Conservation (phyloP, 495 filamentous ascomycete genomes). For the Physcia stellaris region DNA sequence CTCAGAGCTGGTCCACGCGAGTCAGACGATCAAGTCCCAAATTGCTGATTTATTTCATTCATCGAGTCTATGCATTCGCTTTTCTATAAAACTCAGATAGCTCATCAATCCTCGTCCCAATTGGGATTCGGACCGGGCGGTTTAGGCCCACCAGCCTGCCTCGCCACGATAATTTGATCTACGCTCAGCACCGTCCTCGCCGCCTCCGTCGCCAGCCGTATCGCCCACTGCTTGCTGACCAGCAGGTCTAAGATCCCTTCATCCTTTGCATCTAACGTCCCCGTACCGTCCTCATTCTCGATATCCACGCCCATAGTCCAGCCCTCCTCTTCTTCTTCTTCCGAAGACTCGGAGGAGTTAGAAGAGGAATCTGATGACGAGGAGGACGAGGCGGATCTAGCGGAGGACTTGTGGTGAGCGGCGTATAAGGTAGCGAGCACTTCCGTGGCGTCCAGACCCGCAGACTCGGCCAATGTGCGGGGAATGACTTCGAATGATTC, state of each 20-base stretch:
- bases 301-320: conserved; percentile 91
- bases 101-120: conserved; percentile 87
- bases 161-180: conserved; percentile 97
- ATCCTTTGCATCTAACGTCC: conserved; percentile 75
- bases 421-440: conserved; percentile 84
- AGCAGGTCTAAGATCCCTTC: conserved; percentile 88
- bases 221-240: conserved; percentile 85
- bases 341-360: conserved; percentile 24
- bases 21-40: too few relatives aligned
- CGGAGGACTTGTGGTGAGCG: conserved; percentile 73
- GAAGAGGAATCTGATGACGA: conserved; percentile 4
- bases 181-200: conserved; percentile 90
- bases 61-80: too few relatives aligned
- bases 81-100: too few relatives aligned
- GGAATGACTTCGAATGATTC: conserved; percentile 98
- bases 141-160: conserved; percentile 95
- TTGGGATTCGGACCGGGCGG: conserved; percentile 79
- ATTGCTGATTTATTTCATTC: too few relatives aligned
- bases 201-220: conserved; percentile 89
- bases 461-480: conserved; percentile 82
- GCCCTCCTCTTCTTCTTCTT: conserved; percentile 48
- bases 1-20: too few relatives aligned
- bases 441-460: conserved; percentile 91
- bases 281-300: conserved; percentile 66
- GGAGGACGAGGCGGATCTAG: too few relatives aligned